Evolutionary conservation across 805 yeast genomes (phyloP).

Genomic region (Jamesozyma jinghongensis): DNA sequence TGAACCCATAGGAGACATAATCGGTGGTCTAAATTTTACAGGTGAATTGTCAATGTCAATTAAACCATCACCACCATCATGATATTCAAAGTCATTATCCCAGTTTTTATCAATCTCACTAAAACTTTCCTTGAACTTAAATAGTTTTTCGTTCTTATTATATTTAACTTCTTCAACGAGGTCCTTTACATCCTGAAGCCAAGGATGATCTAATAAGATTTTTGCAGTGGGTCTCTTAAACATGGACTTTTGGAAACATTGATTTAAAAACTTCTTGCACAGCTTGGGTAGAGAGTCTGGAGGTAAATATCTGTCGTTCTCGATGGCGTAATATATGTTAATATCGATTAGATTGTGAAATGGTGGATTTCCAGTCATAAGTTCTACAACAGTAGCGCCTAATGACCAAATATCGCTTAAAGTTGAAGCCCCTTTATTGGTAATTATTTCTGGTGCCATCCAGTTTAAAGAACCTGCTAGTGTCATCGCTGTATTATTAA

Average conservation of each 20-base stretch:
- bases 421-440: constrained; percentile 75
- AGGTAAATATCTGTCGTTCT: constrained; percentile 34
- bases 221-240: constrained; percentile 54
- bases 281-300: constrained; percentile 31
- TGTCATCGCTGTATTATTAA: constrained; percentile 52
- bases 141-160: constrained; percentile 12
- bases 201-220: constrained; percentile 54
- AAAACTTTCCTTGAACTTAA: constrained; percentile 18
- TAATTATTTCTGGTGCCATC: constrained; percentile 97
- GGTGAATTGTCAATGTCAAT: neutral
- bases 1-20: neutral
- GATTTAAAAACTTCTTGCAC: constrained; percentile 58
- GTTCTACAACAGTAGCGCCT: constrained; percentile 90
- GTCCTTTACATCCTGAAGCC: constrained; percentile 15
- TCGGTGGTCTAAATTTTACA: neutral
- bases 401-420: constrained; percentile 90
- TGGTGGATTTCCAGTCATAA: constrained; percentile 81
- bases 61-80: constrained; percentile 4
- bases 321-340: constrained; percentile 31
- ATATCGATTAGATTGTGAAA: constrained; percentile 47
- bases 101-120: constrained; percentile 18
- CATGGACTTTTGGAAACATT: constrained; percentile 68
- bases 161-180: constrained; percentile 1
- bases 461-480: constrained; percentile 89
- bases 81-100: constrained; percentile 25